Evolutionary conservation across 345 rosid genomes (phyloP), one percentile per base, ranked within the genome.

Genomic region (Eutrema yunnanense): DNA sequence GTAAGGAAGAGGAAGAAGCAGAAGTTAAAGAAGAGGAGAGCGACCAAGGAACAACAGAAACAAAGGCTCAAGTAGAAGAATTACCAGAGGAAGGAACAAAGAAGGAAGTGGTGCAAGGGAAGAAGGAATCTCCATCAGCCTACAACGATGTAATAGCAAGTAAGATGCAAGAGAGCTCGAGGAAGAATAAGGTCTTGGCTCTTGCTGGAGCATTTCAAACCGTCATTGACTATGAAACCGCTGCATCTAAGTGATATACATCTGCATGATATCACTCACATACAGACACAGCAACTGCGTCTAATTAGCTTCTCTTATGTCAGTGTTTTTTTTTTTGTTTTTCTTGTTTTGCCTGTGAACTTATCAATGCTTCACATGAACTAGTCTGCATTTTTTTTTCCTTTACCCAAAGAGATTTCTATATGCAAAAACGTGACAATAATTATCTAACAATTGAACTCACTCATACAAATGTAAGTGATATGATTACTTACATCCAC

Each of bases 181-280:
- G 85, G 83, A 90, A 81, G 85, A 90, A 83, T 88, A 93, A 86
- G 72, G 98, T 93, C 63, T 80, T 65, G 60, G 97, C 97, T 37
- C 76, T 93, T 33, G 98, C 85, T 30, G 97, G 98, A 37, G 98
- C 98, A 5, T 93, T 93, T 53, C 87, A 93, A 86, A 90, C 94
- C 26, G 97, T 89, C 69, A 93, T 93, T 5, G 95, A 87, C 73
- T 85, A 90, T 50, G 90, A 92, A 82, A 60, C 94, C 32, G 81
- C 82, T 29, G 69, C 73, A 42, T 78, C 87, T 41, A 85, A 83
- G 74, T 80, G 79, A 81, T 61, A 72, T 49, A 47, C 41, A 67
- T 33, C 72, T 74, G 68, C 68, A 51, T 42, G 12, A 7, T 37
- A 46, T 53, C 51, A 38, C 64, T 53, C 51, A 38, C 64, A 37